Evolutionary conservation across 495 filamentous ascomycete genomes (phyloP).

Genomic region (Glutinoglossum americanum): DNA sequence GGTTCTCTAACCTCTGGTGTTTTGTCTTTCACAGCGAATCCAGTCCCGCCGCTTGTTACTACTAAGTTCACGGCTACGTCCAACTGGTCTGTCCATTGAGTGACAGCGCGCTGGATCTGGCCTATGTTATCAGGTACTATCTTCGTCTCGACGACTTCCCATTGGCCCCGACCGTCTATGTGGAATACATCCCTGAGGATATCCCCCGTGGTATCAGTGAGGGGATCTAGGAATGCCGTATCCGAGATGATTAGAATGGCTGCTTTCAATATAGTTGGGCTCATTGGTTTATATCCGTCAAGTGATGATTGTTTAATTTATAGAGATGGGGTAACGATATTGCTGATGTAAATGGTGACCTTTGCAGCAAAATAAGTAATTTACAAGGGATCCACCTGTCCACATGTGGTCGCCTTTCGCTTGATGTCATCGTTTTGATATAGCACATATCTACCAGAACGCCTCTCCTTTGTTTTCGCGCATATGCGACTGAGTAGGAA

Average conservation of each 20-base stretch:
- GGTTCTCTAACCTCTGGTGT: slow-evolving; percentile 53
- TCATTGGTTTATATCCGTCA: slow-evolving; percentile 2
- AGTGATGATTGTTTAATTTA: neutral
- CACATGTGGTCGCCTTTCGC: neutral
- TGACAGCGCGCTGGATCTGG: slow-evolving; percentile 53
- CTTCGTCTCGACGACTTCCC: slow-evolving; percentile 41
- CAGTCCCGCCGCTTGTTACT: slow-evolving; percentile 78
- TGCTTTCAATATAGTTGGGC: slow-evolving; percentile 25
- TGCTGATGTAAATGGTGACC: neutral
- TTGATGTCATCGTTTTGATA: neutral
- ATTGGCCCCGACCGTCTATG: slow-evolving; percentile 31
- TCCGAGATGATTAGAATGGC: slow-evolving; percentile 82
- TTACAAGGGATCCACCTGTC: neutral
- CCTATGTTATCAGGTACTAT: slow-evolving; percentile 66
- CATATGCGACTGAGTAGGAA: neutral
- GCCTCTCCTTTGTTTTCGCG: neutral
- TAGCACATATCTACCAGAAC: slow-evolving; percentile 1
- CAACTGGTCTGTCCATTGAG: slow-evolving; percentile 39
- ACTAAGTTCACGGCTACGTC: slow-evolving; percentile 47
- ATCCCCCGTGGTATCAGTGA: slow-evolving; percentile 47
- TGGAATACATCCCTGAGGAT: slow-evolving; percentile 46
- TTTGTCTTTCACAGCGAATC: slow-evolving; percentile 70
- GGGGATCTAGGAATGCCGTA: slow-evolving; percentile 67
- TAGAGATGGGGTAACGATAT: neutral
- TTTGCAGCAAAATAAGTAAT: neutral